Base-by-base conservation (phyloP, 176 grass and related monocot genomes). In the Triticum timopheevii region DNA sequence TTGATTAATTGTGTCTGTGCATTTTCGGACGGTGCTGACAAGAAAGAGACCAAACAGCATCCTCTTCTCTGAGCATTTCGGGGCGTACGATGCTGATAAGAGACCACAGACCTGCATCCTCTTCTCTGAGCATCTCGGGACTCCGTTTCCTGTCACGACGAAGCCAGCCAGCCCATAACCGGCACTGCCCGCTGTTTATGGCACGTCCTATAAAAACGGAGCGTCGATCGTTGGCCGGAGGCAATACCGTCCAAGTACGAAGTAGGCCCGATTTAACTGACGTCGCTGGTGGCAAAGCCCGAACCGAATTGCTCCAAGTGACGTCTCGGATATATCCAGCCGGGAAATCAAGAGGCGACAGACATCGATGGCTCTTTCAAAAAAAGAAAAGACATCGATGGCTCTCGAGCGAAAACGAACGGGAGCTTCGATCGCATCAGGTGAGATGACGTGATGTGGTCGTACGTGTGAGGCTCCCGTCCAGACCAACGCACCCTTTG, bases 371-470 rank as follows among this genome's bases (percentile, higher is more conserved):
- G 31, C 16, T 1, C 63, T 20, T 9, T 39, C 38, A 39, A 39
- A 39, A 39, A 39, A 39, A 39, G 7, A 39, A 90, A 82, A 90
- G 72, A 33, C 84, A 86, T 82, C 6, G 54, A 3, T 38, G 5
- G 33, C 17, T 1, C 63, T 22, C 38, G 52, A n/a, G 10, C 15
- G 75, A 84, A 89, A 79, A 56, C 28, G 65, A 66, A 19, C 69
- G 69, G 19, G 24, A 39, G 31, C n/a, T 65, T 25, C 7, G 1
- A 58, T 59, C 82, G 34, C 84, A 39, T 79, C 84, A 56, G 31
- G 6, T 33, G 89, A 90, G 73, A 66, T 40, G 84, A 56, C 31
- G 6, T 33, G 89, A 90, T 79, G 74, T 40, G 84, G 79, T 90
- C 74, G 34, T 73, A 42, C 58, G 33, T 83, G 65, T 87, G 73